These are phyloP conservation scores for Aureobasidium leucospermi DNA, from an alignment of 2,329 filamentous ascomycete genomes.

Conservation along the genomic window DNA sequence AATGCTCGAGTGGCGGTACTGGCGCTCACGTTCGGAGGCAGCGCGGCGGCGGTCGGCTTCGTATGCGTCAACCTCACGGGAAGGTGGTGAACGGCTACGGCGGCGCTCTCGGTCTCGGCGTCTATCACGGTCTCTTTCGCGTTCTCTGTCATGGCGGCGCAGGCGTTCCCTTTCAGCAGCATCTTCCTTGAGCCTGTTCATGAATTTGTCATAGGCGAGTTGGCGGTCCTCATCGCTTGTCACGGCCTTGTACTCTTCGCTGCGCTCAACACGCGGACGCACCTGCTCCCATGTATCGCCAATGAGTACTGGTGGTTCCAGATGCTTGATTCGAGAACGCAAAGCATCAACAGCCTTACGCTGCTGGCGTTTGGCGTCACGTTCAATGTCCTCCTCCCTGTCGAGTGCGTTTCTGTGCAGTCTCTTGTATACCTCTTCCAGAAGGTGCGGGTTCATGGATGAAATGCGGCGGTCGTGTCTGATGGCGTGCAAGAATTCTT, in stretches of 20 bases:
- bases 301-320: constrained; percentile 72
- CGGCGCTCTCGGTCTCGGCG: constrained; percentile 38
- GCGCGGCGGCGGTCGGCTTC: constrained; percentile 92
- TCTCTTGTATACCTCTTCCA: constrained; percentile 76
- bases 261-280: constrained; percentile 68
- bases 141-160: constrained; percentile 41
- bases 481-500: constrained; percentile 79
- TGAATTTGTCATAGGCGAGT: constrained; percentile 82
- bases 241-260: constrained; percentile 77
- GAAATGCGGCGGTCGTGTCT: constrained; percentile 78
- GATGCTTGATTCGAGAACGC: constrained; percentile 77
- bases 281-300: constrained; percentile 87
- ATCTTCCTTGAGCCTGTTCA: constrained; percentile 84
- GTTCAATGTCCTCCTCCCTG: constrained; percentile 67
- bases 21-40: constrained; percentile 86
- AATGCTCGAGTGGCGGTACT: constrained; percentile 69
- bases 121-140: constrained; percentile 26
- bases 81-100: constrained; percentile 43
- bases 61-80: constrained; percentile 83
- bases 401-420: constrained; percentile 23
- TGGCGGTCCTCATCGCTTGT: constrained; percentile 75
- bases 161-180: constrained; percentile 54
- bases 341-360: constrained; percentile 78
- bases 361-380: constrained; percentile 74
- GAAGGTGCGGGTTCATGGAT: constrained; percentile 78